These are phyloP conservation scores for Cryptococcus floricola DNA, from an alignment of 1,284 basidiomycete species.

Conservation along the genomic window DNA sequence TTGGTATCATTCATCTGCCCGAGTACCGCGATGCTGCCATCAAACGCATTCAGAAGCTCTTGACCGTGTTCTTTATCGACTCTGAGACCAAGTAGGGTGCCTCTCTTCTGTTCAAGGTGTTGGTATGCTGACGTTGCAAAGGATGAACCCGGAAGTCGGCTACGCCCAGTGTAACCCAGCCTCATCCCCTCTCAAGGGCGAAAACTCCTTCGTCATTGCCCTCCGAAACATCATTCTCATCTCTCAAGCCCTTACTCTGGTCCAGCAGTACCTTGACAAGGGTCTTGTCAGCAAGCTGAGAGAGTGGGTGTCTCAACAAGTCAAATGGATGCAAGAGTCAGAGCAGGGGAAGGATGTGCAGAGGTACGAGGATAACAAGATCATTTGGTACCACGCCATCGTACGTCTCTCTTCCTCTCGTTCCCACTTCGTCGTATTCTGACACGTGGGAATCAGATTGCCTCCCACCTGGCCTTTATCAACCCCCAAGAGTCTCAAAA, in stretches of 20 bases:
- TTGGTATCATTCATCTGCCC: conserved; percentile 14
- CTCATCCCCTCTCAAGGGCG: conserved; percentile 18
- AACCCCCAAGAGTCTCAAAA: conserved; percentile 7
- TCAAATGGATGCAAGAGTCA: conserved; percentile 25
- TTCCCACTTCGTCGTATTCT: background rate
- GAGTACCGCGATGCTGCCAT: conserved; percentile 5
- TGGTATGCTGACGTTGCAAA: background rate
- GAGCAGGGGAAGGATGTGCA: conserved; percentile 24
- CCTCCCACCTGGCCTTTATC: conserved; percentile 22
- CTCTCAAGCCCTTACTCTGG: conserved; percentile 20
- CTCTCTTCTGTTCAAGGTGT: no score
- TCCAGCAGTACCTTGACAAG: conserved; percentile 1
- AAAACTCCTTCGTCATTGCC: conserved; percentile 32
- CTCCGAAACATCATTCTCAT: conserved; percentile 33
- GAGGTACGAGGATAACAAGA: conserved; percentile 26
- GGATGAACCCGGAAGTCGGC: conserved; percentile 31
- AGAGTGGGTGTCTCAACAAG: conserved; percentile 27
- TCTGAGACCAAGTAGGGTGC: conserved; percentile 21
- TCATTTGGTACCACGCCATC: conserved; percentile 34
- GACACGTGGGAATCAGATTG: conserved; percentile 12
- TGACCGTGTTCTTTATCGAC: conserved; percentile 36
- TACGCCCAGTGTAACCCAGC: conserved; percentile 33
- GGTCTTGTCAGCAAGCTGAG: conserved; percentile 7
- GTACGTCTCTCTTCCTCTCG: conserved; percentile 14
- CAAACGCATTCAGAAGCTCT: conserved; percentile 14